A percentile compares a stretch with the other conserved stretches of the same genome.
phyloP scores from a whole-genome alignment of 2,329 filamentous ascomycete genomes.

The Xylariaceae sp. region DNA sequence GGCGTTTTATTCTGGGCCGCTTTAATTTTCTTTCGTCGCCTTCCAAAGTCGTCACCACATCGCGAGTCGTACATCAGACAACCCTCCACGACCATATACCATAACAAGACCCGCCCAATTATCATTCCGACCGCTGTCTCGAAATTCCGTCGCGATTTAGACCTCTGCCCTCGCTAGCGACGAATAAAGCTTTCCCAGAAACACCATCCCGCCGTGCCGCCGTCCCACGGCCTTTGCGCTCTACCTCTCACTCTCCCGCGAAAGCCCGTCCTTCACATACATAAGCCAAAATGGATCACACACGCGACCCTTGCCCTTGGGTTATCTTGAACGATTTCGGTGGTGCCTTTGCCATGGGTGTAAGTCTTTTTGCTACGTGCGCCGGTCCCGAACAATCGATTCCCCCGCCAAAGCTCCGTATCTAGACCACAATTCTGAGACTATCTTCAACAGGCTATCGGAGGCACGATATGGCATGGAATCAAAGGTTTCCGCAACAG shows the following conservation, averaged over 20 bases:
- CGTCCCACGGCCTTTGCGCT: background rate
- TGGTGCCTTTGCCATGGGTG: slow-evolving; percentile 93
- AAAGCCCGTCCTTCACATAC: slow-evolving; percentile 3
- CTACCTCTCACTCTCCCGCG: background rate
- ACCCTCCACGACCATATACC: background rate
- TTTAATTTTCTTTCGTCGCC: slow-evolving; percentile 15
- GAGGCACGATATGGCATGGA: slow-evolving; percentile 31
- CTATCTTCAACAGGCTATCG: slow-evolving; percentile 25
- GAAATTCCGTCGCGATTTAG: background rate
- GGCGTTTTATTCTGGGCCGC: background rate
- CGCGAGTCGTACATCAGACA: background rate
- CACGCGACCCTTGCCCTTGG: slow-evolving; percentile 93
- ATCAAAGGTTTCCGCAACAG: slow-evolving; percentile 83
- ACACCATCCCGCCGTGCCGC: background rate
- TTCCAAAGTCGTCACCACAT: slow-evolving; percentile 1
- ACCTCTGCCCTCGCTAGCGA: background rate
- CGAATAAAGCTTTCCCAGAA: background rate
- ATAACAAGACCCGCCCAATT: background rate
- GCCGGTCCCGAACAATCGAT: background rate
- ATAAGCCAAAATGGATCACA: slow-evolving; percentile 71
- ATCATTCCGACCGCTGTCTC: background rate
- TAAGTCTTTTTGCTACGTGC: slow-evolving; percentile 44
- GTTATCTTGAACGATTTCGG: slow-evolving; percentile 97
- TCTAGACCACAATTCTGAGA: background rate
- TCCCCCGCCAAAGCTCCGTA: too few relatives aligned